phyloP scores from a whole-genome alignment of 1,284 basidiomycete species.

The Coniophora puteana region DNA sequence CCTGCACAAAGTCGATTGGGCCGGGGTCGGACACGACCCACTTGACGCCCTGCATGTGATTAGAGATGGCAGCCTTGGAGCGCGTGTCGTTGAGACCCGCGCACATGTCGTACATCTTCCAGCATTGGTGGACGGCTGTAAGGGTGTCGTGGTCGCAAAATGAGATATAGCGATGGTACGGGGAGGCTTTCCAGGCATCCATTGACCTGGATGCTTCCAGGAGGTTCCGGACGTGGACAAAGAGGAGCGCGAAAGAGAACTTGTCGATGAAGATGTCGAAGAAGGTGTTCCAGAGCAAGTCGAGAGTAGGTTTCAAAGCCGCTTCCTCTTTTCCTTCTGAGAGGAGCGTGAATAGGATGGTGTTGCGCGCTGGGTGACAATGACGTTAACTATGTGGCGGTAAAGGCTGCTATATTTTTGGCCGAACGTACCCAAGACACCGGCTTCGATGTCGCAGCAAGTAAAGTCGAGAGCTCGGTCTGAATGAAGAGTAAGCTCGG shows the following conservation, averaged over 20 bases:
- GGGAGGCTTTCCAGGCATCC: conserved; percentile 39
- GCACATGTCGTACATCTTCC: conserved; percentile 33
- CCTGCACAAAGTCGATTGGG: conserved; percentile 1
- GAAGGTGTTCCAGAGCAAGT: conserved; percentile 61
- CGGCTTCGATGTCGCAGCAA: conserved; percentile 52
- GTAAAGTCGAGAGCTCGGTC: conserved; percentile 53
- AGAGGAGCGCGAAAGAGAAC: conserved; percentile 32
- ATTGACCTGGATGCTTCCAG: conserved; percentile 31
- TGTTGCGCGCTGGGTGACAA: conserved; percentile 34
- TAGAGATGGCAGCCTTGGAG: conserved; percentile 17
- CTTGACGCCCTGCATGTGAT: conserved; percentile 16
- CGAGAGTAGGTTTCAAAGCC: conserved; percentile 21
- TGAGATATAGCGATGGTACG: conserved; percentile 36
- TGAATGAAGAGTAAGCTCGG: conserved; percentile 13
- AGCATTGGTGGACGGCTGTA: conserved; percentile 37
- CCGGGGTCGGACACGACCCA: neutral
- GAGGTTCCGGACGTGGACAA: conserved; percentile 44
- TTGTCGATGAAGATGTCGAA: conserved; percentile 52
- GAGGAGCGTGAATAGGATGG: conserved; percentile 31
- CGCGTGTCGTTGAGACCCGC: conserved; percentile 13
- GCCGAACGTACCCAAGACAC: conserved; percentile 37
- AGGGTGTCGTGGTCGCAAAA: conserved; percentile 39
- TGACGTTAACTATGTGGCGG: neutral
- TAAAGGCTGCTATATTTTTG: neutral
- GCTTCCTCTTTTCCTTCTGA: conserved; percentile 21